Conservation (phyloP, 768 basidiomycete genomes). For the Strobilomyces echinocephalus region DNA sequence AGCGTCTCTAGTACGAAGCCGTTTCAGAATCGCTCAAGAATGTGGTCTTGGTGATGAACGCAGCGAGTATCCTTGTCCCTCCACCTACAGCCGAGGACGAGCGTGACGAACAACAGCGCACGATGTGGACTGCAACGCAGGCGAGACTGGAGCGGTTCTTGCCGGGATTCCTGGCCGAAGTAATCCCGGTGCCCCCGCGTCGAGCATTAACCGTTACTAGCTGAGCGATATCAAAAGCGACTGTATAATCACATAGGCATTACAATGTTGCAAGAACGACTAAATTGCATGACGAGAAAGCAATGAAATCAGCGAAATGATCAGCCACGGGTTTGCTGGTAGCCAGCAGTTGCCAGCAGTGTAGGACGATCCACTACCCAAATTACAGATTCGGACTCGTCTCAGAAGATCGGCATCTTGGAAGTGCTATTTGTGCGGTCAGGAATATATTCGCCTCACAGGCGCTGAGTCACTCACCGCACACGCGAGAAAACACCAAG, state of each 20-base stretch:
- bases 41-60: slow-evolving; percentile 93
- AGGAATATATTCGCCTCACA: neutral
- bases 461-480: slow-evolving; percentile 39
- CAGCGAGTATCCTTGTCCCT: slow-evolving; percentile 76
- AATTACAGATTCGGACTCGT: neutral
- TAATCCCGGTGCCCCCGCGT: slow-evolving; percentile 44
- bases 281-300: neutral
- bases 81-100: slow-evolving; percentile 37
- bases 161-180: slow-evolving; percentile 79
- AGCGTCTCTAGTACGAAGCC: slow-evolving; percentile 71
- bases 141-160: slow-evolving; percentile 88
- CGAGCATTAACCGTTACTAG: slow-evolving; percentile 5
- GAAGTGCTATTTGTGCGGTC: slow-evolving; percentile 40
- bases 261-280: neutral
- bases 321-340: neutral
- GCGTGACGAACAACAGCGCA: slow-evolving; percentile 57
- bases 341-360: neutral
- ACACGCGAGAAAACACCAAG: slow-evolving; percentile 42
- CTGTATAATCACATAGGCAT: slow-evolving; percentile 3
- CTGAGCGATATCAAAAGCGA: slow-evolving; percentile 7
- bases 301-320: neutral
- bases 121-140: slow-evolving; percentile 80
- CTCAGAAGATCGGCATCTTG: slow-evolving; percentile 58
- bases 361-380: neutral
- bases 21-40: slow-evolving; percentile 97